Base-by-base conservation (phyloP, 768 basidiomycete species). In the Psilocybe cubensis region DNA sequence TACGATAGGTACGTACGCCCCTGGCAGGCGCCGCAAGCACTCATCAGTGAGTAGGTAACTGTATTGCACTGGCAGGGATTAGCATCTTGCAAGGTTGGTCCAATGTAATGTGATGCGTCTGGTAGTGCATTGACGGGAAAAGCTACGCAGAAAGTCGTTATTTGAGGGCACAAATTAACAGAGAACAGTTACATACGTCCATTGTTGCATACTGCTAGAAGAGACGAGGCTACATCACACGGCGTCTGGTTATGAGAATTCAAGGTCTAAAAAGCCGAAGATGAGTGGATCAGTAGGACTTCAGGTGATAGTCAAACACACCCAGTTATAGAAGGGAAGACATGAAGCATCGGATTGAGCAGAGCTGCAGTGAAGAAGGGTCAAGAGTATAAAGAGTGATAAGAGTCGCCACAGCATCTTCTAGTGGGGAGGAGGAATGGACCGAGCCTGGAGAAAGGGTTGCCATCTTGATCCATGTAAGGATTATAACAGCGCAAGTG, bases 11-110 rank as follows among this genome's bases (percentile, higher is more conserved):
- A 75, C 2, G 69, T 71, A 25, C 72, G 68, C 29, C 76, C 76
- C 65, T 87, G 86, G 64, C 86, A 87, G 31, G 76, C 65, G 21
- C 77, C 83, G 68, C 86, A 87, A 11, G 86, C 85, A 54, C 79
- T 81, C 60, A 86, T 73, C 23, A 83, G 58, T 11, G 78, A 81
- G 60, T 86, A 87, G 3, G 78, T 76, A 25, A 85, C 79, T 6
- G 83, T 78, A 63, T 75, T 86, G 63, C 86, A 87, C 61, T 79
- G 75, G 58, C 86, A 86, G 4, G 65, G 52, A 53, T 76, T 79
- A 18, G 75, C 74, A 3, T 61, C 50, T 28, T 64, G 64, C n/a
- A 75, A 61, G 14, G 72, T 63, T 2, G 80, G 81, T 11, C 78
- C 77, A 28, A 72, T 62, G 62, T 82, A 82, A 52, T 74, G 66